These are phyloP conservation scores for Dryas alaskensis DNA, from an alignment of 306 rosid species.

Conservation along the genomic window DNA sequence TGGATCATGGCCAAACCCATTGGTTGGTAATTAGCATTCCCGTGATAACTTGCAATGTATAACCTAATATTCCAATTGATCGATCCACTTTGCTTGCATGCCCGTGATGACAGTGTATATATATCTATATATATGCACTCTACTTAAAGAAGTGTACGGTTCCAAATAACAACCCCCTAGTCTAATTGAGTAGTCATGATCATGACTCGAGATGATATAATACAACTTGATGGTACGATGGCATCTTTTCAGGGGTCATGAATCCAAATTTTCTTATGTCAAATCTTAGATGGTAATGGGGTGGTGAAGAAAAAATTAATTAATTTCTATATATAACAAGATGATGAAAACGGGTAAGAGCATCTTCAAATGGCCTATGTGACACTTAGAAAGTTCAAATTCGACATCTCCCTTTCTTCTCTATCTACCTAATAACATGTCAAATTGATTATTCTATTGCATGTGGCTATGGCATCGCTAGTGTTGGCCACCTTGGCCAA, in stretches of 20 bases:
- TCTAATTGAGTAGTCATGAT: background rate
- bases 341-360: too few species aligned
- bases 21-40: conserved; percentile 1
- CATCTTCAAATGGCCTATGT: too few species aligned
- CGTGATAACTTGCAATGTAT: conserved; percentile 2
- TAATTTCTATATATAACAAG: too few species aligned
- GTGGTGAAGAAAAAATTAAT: too few species aligned
- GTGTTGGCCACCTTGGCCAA: too few species aligned
- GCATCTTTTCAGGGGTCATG: background rate
- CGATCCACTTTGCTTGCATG: background rate
- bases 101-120: background rate
- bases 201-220: conserved; percentile 3
- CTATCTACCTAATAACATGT: too few species aligned
- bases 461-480: too few species aligned
- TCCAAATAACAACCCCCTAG: background rate
- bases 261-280: background rate
- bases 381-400: too few species aligned
- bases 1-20: background rate
- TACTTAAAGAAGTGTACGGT: background rate
- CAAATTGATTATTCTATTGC: too few species aligned
- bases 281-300: background rate
- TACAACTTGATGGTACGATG: background rate
- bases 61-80: background rate
- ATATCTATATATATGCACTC: background rate
- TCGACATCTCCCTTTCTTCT: too few species aligned